phyloP scores from a whole-genome alignment of 1,139 yeast species.

The Yamadazyma dushanensis region DNA sequence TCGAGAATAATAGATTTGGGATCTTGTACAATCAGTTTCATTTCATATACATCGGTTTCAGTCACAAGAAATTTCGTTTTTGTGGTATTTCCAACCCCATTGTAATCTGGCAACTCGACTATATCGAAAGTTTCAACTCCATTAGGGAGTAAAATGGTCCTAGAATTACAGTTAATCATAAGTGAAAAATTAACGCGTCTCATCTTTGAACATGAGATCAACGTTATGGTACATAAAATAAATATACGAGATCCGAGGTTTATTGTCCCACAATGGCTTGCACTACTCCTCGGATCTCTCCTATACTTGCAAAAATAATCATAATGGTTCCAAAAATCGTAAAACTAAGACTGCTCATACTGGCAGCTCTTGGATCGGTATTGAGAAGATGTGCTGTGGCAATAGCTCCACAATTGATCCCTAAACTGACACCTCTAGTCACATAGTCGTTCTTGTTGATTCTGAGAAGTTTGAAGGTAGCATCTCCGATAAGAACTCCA shows the following conservation, averaged over 20 bases:
- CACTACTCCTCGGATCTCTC: constrained; percentile 29
- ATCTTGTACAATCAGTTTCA: constrained; percentile 33
- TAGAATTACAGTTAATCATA: constrained; percentile 3
- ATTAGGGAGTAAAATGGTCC: constrained; percentile 23
- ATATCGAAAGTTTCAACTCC: constrained; percentile 17
- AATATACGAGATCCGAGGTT: neutral
- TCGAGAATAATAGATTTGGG: constrained; percentile 41
- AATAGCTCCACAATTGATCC: constrained; percentile 79
- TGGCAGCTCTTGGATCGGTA: constrained; percentile 77
- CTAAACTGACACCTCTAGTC: constrained; percentile 73
- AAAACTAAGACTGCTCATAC: constrained; percentile 71
- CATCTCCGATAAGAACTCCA: constrained; percentile 70
- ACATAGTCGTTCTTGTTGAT: constrained; percentile 66
- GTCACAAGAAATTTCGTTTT: constrained; percentile 22
- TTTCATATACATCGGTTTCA: constrained; percentile 26
- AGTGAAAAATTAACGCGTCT: constrained; percentile 3
- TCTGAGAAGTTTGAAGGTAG: constrained; percentile 43
- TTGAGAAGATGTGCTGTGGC: constrained; percentile 74
- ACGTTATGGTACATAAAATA: neutral
- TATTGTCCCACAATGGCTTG: constrained; percentile 27
- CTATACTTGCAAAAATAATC: constrained; percentile 67
- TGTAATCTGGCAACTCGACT: constrained; percentile 26
- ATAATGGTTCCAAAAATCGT: constrained; percentile 71
- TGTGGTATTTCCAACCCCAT: constrained; percentile 12
- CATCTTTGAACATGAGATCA: constrained; percentile 1